These are phyloP conservation scores for Fimicolochytrium jonesii DNA, from an alignment of 192 early-diverging fungal species.

Conservation along the genomic window DNA sequence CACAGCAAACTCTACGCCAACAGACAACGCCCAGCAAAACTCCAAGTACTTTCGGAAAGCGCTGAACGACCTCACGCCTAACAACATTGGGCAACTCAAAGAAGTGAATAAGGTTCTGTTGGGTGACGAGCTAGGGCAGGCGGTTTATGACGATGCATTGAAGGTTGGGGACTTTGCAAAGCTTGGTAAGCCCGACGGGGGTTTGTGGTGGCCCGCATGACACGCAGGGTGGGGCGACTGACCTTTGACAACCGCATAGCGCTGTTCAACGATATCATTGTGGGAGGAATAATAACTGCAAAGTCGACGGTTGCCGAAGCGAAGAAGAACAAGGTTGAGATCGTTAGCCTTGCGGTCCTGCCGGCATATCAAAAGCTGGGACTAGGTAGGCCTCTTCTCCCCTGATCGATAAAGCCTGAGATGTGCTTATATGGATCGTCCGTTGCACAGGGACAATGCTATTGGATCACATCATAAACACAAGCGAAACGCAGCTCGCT, in stretches of 20 bases:
- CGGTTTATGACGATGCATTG: constrained; percentile 23
- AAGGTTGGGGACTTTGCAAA: constrained; percentile 12
- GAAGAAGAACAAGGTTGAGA: neutral
- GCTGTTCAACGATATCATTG: constrained; percentile 27
- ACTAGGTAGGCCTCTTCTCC: constrained; percentile 1
- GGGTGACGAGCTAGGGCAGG: neutral
- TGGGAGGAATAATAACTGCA: constrained; percentile 16
- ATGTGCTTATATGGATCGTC: neutral
- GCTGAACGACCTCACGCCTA: constrained; percentile 22
- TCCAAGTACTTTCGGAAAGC: constrained; percentile 25
- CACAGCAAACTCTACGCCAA: too few species aligned
- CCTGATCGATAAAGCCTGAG: neutral
- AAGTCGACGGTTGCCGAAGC: neutral
- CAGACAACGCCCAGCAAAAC: too few species aligned
- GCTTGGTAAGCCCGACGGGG: constrained; percentile 8
- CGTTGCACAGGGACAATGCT: constrained; percentile 1
- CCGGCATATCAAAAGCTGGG: constrained; percentile 18
- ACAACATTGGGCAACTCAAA: constrained; percentile 27
- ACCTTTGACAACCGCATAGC: constrained; percentile 7
- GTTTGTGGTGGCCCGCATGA: neutral
- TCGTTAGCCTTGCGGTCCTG: constrained; percentile 14
- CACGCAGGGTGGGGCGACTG: neutral
- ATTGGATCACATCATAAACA: constrained; percentile 1
- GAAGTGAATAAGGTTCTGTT: constrained; percentile 5
- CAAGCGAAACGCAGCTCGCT: neutral